Evolutionary conservation across 2,329 filamentous ascomycete species (phyloP).

Genomic region (Harringtonia lauricola): DNA sequence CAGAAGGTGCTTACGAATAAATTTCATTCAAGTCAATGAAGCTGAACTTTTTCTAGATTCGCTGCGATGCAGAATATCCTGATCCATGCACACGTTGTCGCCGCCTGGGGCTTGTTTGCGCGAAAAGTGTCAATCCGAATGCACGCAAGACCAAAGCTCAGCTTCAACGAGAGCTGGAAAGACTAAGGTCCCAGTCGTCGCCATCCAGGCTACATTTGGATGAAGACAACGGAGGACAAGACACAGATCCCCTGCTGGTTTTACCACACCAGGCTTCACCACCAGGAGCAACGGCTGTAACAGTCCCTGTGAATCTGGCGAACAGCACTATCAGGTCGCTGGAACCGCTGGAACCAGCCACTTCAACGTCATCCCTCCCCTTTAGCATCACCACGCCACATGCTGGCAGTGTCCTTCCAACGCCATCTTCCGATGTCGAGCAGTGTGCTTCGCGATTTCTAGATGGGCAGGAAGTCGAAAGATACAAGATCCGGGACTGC

Average conservation of each 20-base stretch:
- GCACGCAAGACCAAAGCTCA: constrained; percentile 10
- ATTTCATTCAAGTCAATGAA: not conserved
- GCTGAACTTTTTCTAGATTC: constrained; percentile 1
- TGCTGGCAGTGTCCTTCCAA: not conserved
- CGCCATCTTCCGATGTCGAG: not conserved
- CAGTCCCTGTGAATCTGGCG: too few relatives aligned
- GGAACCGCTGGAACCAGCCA: not conserved
- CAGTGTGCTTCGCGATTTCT: not conserved
- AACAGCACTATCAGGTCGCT: too few relatives aligned
- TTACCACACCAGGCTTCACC: not conserved
- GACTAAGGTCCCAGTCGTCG: not conserved
- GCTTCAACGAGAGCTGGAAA: constrained; percentile 8
- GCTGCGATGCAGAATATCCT: constrained; percentile 10
- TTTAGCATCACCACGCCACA: not conserved
- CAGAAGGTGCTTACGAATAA: constrained; percentile 1
- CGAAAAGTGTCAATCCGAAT: constrained; percentile 1
- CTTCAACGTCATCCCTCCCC: not conserved
- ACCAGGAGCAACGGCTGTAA: not conserved
- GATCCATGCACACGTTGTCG: constrained; percentile 8
- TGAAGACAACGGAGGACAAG: not conserved
- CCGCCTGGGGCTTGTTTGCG: constrained; percentile 7
- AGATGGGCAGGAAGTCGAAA: constrained; percentile 4
- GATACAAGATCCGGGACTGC: constrained; percentile 5
- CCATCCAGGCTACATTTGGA: too few relatives aligned
- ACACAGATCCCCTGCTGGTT: not conserved